Evolutionary conservation across 1,139 yeast genomes (phyloP), one percentile per base, ranked within the genome.

Genomic region (Blastobotrys buckinghamii): DNA sequence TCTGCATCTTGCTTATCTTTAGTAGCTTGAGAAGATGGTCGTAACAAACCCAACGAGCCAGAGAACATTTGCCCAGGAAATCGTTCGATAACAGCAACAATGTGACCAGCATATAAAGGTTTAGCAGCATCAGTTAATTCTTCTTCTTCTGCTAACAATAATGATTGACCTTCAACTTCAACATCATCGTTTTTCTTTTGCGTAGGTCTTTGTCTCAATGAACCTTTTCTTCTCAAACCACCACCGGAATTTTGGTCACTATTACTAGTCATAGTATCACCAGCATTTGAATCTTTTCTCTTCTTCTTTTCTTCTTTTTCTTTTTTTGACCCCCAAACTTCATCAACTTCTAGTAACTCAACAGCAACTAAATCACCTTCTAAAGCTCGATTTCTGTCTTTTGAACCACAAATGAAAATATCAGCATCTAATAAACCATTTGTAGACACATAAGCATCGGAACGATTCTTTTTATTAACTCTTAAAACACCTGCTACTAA

Each of bases 171-270:
- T 68, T 92, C 98, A 43, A 92, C 98, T 69, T 92, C 98, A 30
- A 92, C 96, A 64, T 92, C 98, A 65, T 92, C 98, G 63, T 89
- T 90, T 69, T 92, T 92, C 77, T 92, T 92, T 77, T 90, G 94
- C n/a, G 96, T 87, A 38, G 98, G 97, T 61, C 98, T 81, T 69
- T 90, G 97, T 59, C 89, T 87, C 58, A 92, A 76, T 2, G 96
- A 87, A 19, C 97, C 97, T 61, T 86, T 81, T 70, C 98, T 82
- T 52, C 82, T 82, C 46, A 90, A 71, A 6, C 74, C 73, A 1
- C 68, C 58, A n/a, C 16, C 39, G 35, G 19, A 22, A 5, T 22
- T 7, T 22, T 22, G 4, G 7, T 4, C 7, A 22, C 6, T 5
- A 22, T 22, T 22, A 22, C 24, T 22, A 22, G 4, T 22, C 7